Conservation (phyloP, 257 asterid genomes). For the Fraxinus anomala region DNA sequence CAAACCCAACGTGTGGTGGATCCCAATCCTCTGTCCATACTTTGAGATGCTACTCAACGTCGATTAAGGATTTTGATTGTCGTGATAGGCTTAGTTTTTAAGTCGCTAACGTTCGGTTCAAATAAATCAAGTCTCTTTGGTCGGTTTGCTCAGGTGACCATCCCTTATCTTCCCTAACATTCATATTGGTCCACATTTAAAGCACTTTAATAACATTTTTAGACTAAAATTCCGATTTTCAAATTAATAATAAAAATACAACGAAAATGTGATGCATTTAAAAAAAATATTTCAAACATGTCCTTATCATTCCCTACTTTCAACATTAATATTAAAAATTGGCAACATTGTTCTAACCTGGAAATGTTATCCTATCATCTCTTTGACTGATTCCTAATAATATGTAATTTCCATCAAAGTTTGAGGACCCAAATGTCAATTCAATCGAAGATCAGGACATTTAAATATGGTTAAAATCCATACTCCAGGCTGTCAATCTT, state of each 20-base stretch:
- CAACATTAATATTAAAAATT: too few relatives aligned
- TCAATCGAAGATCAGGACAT: neutral
- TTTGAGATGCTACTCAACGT: conserved; percentile 11
- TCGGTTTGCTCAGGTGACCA: neutral
- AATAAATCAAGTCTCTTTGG: conserved; percentile 6
- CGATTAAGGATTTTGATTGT: conserved; percentile 16
- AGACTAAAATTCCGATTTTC: too few relatives aligned
- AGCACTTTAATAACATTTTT: too few relatives aligned
- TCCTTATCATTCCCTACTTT: too few relatives aligned
- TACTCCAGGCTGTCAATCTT: neutral
- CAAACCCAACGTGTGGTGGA: too few relatives aligned
- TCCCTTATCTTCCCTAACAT: too few relatives aligned
- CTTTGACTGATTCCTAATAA: neutral
- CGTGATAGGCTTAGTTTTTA: conserved; percentile 17
- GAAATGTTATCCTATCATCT: too few relatives aligned
- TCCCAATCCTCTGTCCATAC: neutral
- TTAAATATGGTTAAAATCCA: neutral
- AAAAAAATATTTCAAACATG: too few relatives aligned
- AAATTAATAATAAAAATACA: too few relatives aligned
- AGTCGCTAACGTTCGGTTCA: conserved; percentile 7
- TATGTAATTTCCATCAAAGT: neutral
- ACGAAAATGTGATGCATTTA: too few relatives aligned
- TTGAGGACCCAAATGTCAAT: neutral
- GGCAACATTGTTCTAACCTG: too few relatives aligned
- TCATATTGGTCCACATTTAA: too few relatives aligned